Percentiles rank a stretch among this genome's conserved stretches.
These are phyloP conservation scores for Nemania sp. DNA, from an alignment of 2,329 filamentous ascomycete genomes.

Conservation along the genomic window DNA sequence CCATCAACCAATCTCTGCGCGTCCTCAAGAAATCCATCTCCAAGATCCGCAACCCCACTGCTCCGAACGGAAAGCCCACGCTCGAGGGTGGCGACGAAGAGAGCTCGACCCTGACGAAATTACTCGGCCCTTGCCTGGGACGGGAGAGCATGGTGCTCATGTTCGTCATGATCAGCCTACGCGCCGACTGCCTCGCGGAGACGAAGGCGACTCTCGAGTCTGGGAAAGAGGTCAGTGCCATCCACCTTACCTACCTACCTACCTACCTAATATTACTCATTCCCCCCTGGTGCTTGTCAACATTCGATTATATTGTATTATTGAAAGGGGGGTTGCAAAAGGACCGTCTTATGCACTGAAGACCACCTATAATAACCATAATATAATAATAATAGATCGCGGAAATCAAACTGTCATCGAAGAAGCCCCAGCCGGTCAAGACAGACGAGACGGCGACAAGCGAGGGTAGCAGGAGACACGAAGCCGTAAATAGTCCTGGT, in stretches of 20 bases:
- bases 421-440: slow-evolving; percentile 7
- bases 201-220: slow-evolving; percentile 39
- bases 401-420: slow-evolving; percentile 18
- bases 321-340: not conserved
- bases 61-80: slow-evolving; percentile 16
- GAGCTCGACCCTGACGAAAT: slow-evolving; percentile 40
- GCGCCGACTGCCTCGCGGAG: slow-evolving; percentile 23
- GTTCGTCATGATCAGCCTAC: slow-evolving; percentile 49
- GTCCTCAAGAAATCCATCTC: slow-evolving; percentile 7
- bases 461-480: not conserved
- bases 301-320: not conserved
- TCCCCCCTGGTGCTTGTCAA: not conserved
- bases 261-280: not conserved
- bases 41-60: slow-evolving; percentile 19
- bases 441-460: not conserved
- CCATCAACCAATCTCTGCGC: slow-evolving; percentile 44
- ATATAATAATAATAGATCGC: slow-evolving; percentile 15
- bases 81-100: slow-evolving; percentile 30
- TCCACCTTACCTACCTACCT: no score
- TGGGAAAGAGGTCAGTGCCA: slow-evolving; percentile 36
- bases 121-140: slow-evolving; percentile 44
- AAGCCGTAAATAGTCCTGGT: not conserved
- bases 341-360: no score
- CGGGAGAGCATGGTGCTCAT: slow-evolving; percentile 47
- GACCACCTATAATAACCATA: not conserved